Evolutionary conservation across 176 grass and related monocot species (phyloP), one percentile per base, ranked within the genome.

Genomic region (Carex littledalei): DNA sequence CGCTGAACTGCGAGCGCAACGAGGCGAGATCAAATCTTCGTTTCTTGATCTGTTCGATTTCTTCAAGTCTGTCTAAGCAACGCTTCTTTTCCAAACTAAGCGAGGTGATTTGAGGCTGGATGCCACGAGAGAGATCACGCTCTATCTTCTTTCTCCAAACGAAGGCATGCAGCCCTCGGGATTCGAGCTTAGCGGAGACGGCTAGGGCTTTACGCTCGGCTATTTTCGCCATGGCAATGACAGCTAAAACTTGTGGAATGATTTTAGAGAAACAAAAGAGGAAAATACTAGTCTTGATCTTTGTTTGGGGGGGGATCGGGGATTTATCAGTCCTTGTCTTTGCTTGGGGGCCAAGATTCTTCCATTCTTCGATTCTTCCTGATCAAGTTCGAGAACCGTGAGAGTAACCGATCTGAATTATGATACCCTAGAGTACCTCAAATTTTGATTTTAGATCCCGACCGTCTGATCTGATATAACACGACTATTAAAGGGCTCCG

Each of bases 131-230:
- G 54, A 84, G 89, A 21, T 91, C 86, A 24, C 39, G 71, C 56
- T 91, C 84, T 3, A 88, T 80, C 79, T 86, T 89, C 79, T 84
- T 86, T 11, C 18, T 43, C 90, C 84, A 91, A 67, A 87, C 81
- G 39, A 87, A 92, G 26, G 84, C 58, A 85, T 62, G 80, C 26
- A 89, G 84, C 66, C 75, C 81, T 3, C 24, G 84, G 1, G 75
- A 52, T 62, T 75, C 75, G 60, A 87, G 85, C 50, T 89, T 84
- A 50, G 80, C 74, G 8, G 90, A 86, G 8, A 92, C 87, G 12
- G 74, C 21, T 24, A 29, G n/a, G 20, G 87, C 89, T 56, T 76
- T 78, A 82, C 81, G 85, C 74, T 47, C 76, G 31, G 59, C 82
- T 85, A 67, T 78, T 29, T 32, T 85, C 18, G 66, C 47, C 6